Percentiles rank a stretch among this genome's conserved stretches.
phyloP scores from a whole-genome alignment of 768 basidiomycete genomes.

The Daedaleopsis sinensis region DNA sequence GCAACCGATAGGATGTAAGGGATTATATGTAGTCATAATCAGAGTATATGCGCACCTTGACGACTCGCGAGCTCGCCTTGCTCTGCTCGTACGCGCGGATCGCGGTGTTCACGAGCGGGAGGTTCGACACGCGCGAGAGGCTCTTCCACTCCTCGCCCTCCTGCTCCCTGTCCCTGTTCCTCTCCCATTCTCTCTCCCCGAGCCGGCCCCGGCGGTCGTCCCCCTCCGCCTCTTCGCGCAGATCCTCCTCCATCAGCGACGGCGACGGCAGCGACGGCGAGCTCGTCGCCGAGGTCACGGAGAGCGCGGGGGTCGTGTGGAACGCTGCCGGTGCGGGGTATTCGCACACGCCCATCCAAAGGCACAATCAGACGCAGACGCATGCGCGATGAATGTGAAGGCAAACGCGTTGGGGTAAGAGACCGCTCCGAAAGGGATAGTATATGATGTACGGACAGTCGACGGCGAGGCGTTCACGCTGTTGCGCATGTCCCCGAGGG shows the following conservation, averaged over 20 bases:
- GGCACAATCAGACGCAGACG: no score
- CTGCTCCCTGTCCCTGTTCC: background rate
- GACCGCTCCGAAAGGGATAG: no score
- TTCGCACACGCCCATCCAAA: no score
- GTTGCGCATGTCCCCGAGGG: slow-evolving; percentile 78
- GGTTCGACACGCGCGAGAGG: slow-evolving; percentile 60
- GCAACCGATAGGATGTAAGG: no score
- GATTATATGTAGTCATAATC: no score
- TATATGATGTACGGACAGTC: slow-evolving; percentile 31
- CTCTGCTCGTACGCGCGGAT: slow-evolving; percentile 78
- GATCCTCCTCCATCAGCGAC: slow-evolving; percentile 20
- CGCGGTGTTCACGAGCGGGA: slow-evolving; percentile 76
- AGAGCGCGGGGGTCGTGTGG: slow-evolving; percentile 40
- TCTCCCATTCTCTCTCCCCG: no score
- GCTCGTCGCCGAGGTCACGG: slow-evolving; percentile 34
- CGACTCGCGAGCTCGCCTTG: slow-evolving; percentile 81
- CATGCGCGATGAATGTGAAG: background rate
- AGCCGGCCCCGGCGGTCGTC: no score
- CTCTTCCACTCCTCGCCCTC: slow-evolving; percentile 37
- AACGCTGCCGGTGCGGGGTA: no score
- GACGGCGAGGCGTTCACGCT: slow-evolving; percentile 34
- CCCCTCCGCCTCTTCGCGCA: slow-evolving; percentile 13
- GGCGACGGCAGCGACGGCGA: slow-evolving; percentile 35
- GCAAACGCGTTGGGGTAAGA: background rate
- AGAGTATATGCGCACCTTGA: slow-evolving; percentile 81